phyloP scores from a whole-genome alignment of 1,139 yeast species.

The Trichomonascaceae sp. region DNA sequence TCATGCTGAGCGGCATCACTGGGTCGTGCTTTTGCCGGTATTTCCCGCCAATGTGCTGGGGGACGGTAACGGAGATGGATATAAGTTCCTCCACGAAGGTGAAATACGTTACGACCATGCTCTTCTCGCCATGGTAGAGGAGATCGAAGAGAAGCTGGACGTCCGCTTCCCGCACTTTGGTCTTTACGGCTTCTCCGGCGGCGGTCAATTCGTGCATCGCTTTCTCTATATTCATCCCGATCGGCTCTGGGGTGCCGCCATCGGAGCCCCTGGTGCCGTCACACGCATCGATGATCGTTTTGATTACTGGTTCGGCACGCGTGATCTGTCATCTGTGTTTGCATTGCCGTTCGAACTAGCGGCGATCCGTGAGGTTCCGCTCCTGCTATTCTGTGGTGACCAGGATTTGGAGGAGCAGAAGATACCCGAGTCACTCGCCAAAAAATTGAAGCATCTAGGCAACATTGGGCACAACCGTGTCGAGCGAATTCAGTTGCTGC shows the following conservation, averaged over 20 bases:
- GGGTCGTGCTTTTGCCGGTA: constrained; percentile 10
- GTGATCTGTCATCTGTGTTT: neutral
- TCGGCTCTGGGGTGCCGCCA: constrained; percentile 7
- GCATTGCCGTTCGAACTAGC: neutral
- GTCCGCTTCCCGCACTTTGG: constrained; percentile 2
- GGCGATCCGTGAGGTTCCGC: neutral
- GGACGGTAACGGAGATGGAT: constrained; percentile 4
- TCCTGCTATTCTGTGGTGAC: neutral
- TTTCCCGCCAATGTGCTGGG: constrained; percentile 12
- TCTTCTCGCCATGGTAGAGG: constrained; percentile 8
- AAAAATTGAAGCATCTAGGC: neutral
- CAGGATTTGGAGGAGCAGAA: neutral
- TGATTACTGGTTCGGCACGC: neutral
- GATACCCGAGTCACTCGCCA: neutral
- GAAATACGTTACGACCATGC: constrained; percentile 10
- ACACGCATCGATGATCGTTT: constrained; percentile 1
- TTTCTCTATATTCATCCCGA: constrained; percentile 12
- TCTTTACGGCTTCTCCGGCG: constrained; percentile 12
- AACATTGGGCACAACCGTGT: neutral
- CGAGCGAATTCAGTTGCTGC: neutral
- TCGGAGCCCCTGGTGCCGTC: constrained; percentile 11
- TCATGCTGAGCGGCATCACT: constrained; percentile 9
- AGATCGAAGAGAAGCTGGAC: constrained; percentile 1
- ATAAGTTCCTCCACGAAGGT: constrained; percentile 8
- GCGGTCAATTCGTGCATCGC: constrained; percentile 13